Base-by-base conservation (phyloP, 768 basidiomycete genomes). In the Amanita subjunquillea region DNA sequence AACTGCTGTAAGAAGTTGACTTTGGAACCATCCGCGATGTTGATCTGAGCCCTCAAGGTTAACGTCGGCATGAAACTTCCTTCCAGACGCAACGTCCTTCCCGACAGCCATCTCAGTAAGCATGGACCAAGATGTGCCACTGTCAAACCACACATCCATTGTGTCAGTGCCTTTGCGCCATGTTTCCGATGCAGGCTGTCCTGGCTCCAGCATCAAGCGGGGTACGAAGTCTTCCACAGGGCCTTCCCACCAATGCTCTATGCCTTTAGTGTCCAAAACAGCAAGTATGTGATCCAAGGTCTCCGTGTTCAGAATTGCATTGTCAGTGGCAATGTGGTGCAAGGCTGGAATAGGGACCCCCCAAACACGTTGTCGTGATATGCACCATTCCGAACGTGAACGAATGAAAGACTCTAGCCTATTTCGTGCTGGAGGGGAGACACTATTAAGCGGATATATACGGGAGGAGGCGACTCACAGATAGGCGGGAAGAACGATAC, bases 141-240 rank as follows among this genome's bases (percentile, higher is more conserved):
- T 94, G 67, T 99, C 95, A 59, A 97, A 98, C 95, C 95, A 99
- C 13, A 99, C 95, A 65, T 99, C 95, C 84, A 98, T 92, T 2
- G 95, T 99, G 63, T 99, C 95, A 2, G 79, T 83, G 7, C 93
- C 87, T 64, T 91, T 93, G 44, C 71, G 67, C 81, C 85, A 93
- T 1, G 66, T 67, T 50, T 73, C 67, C 1, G 71, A 72, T 2
- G 65, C 61, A 2, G 65, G 60, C 39, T 58, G 64, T 6, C 75
- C 77, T n/a, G 72, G 68, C 47, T 72, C 69, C 4, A 67, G 63
- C 17, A 87, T 73, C 45, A 75, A 70, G 0, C 80, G 77, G 8
- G 85, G 78, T 4, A 95, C 69, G 65, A 99, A 96, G 27, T 89
- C 88, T 44, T 79, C 80, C 29, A 89, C 76, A 3, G 85, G 82